Conservation (phyloP, 345 rosid genomes). For the Syzygium jambos region DNA sequence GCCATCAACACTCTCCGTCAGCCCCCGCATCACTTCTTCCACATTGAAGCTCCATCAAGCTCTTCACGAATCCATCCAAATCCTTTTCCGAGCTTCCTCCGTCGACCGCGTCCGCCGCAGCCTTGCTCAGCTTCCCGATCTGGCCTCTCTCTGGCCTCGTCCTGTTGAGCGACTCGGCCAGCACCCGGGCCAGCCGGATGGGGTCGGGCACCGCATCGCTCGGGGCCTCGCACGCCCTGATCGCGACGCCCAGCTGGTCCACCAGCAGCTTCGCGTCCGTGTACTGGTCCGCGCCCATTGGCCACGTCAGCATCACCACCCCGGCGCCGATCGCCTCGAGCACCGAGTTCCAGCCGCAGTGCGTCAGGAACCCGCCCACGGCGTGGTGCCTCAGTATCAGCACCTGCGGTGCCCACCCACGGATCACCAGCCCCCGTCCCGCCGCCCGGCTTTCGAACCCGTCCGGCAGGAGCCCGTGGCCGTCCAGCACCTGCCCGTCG, state of each 20-base stretch:
- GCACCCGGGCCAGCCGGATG: constrained; percentile 16
- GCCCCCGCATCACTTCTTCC: neutral
- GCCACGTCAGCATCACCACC: constrained; percentile 40
- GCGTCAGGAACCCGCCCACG: neutral
- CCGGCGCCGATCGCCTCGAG: neutral
- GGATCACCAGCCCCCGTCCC: neutral
- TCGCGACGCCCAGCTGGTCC: constrained; percentile 39
- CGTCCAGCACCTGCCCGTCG: constrained; percentile 19
- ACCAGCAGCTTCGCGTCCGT: constrained; percentile 35
- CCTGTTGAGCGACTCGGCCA: constrained; percentile 22
- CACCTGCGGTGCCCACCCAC: constrained; percentile 10
- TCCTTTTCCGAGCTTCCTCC: neutral
- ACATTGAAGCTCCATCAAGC: neutral
- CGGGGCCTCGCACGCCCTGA: constrained; percentile 34
- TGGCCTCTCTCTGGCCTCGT: constrained; percentile 9
- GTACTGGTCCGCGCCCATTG: constrained; percentile 54
- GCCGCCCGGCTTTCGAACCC: constrained; percentile 1
- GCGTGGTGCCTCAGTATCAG: constrained; percentile 2
- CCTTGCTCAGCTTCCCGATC: constrained; percentile 8
- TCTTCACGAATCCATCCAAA: neutral
- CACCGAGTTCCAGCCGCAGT: constrained; percentile 2
- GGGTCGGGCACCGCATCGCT: constrained; percentile 27
- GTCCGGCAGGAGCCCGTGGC: neutral
- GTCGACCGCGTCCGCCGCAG: neutral
- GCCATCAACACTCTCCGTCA: neutral